Base-by-base conservation (phyloP, 2,329 filamentous ascomycete species). In the Colletotrichum truncatum region DNA sequence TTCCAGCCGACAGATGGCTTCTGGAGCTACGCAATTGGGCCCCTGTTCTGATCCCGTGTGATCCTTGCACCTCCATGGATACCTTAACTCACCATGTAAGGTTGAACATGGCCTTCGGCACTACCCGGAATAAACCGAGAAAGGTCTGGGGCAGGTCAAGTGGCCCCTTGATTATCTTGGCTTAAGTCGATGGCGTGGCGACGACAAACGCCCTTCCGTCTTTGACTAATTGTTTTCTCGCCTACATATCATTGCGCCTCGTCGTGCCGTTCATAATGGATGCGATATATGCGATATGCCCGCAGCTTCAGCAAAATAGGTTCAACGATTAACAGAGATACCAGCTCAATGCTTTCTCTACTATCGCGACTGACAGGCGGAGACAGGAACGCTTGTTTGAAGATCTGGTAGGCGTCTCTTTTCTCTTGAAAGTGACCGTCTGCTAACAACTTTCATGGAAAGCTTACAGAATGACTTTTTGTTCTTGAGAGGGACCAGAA, bases 381-480 rank as follows among this genome's bases (percentile, higher is more conserved):
- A n/a, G 41, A 45, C 12, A 41, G 18, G 2, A 32, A 52, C 12
- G 36, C 56, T 8, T 34, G 16, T 5, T 41, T 62, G 7, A 49
- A 41, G 34, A 62, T 62, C 10, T 18, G 16, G 59, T 62, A 34
- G 18, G 57, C 2, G 7, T 6, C 8, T 3, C n/a, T 3, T 4
- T 18, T 8, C 11, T 18, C 21, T 16, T 14, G 2, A 14, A n/a
- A 3, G 11, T 12, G 9, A 10, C 26, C 2, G 2, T 38, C 9
- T 1, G 26, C 30, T 41, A 6, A 45, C 14, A 5, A 21, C 4
- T 9, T 32, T 12, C 3, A 11, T 12, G 5, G 14, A 6, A 4
- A 61, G 58, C 4, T 16, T 55, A 25, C 16, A 62, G 7, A 38
- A 48, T 18, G 51, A 62, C 14, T 56, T 56, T 12, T 25, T 62